Evolutionary conservation across 192 early-diverging fungal species (phyloP).

Genomic region (Rhizophagus sp.): DNA sequence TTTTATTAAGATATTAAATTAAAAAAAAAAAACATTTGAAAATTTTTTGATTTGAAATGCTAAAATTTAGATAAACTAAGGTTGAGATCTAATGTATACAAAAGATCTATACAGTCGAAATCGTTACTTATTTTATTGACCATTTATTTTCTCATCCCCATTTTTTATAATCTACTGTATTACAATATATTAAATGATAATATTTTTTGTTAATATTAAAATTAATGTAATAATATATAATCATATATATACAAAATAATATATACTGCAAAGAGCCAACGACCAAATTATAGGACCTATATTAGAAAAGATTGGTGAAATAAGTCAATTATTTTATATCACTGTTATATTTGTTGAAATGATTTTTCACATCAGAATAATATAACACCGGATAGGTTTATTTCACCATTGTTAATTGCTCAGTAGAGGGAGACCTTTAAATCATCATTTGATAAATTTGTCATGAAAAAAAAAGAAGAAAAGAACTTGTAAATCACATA

Average conservation of each 20-base stretch:
- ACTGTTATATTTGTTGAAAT: not conserved
- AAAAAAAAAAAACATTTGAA: no score
- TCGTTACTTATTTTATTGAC: not conserved
- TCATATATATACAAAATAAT: not conserved
- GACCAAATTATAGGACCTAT: not conserved
- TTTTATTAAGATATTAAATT: no score
- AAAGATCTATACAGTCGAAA: not conserved
- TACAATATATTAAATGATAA: not conserved
- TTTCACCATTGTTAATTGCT: not conserved
- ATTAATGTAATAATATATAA: not conserved
- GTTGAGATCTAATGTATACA: no score
- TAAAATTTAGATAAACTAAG: no score
- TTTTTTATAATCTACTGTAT: not conserved
- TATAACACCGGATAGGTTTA: not conserved
- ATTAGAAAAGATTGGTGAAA: not conserved
- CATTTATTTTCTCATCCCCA: not conserved
- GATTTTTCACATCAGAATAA: not conserved
- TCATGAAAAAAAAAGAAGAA: not conserved
- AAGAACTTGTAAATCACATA: not conserved
- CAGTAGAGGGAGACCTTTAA: conserved; percentile 1
- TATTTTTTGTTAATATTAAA: not conserved
- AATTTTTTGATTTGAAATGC: no score
- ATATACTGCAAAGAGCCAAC: not conserved
- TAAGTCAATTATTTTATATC: no score
- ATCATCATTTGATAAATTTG: not conserved